Base-by-base conservation (phyloP, 768 basidiomycete genomes). In the Lactarius akahatsu region DNA sequence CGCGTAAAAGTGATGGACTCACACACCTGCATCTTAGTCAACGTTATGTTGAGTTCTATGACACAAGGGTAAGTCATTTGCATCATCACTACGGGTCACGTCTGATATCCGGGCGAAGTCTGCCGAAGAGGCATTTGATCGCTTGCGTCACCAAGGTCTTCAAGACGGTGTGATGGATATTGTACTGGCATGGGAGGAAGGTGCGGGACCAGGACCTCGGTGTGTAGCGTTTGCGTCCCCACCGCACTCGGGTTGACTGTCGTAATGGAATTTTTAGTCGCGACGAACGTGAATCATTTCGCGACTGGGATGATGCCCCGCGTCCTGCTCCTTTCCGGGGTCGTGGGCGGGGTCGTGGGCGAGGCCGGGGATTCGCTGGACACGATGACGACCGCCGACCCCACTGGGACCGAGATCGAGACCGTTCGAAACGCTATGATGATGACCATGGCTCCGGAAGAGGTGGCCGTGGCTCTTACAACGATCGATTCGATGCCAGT, bases 41-140 rank as follows among this genome's bases (percentile, higher is more conserved):
- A 72, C 88, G 92, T 65, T 87, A 92, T 69, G 90, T 98, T n/a
- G 95, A 98, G 74, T 95, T 87, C 73, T 99, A 89, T 74, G 97
- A 99, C 74, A 92, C 85, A 28, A 80, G 94, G 75, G 94, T 91
- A 70, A 75, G 86, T 71, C 4, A 7, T 23, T 43, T 56, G 38
- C 43, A 30, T 63, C 18, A 9, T 10, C 23, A 10, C 43, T 16
- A 41, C 5, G 43, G 55, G 4, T 57, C 45, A 26, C 3, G 47
- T 38, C 38, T 64, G 41, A 66, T 69, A 74, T 15, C 72, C 52
- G 32, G 26, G 30, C 32, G 18, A 57, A 94, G 87, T 92, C 89
- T 28, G 87, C 87, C 63, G 87, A 87, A 38, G 86, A 91, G 70
- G 90, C 95, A 0, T 87, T 85, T 70, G 93, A 97, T 72, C 81